Conservation (phyloP, 2,329 filamentous ascomycete species). For the Teratosphaeria epicoccoides region DNA sequence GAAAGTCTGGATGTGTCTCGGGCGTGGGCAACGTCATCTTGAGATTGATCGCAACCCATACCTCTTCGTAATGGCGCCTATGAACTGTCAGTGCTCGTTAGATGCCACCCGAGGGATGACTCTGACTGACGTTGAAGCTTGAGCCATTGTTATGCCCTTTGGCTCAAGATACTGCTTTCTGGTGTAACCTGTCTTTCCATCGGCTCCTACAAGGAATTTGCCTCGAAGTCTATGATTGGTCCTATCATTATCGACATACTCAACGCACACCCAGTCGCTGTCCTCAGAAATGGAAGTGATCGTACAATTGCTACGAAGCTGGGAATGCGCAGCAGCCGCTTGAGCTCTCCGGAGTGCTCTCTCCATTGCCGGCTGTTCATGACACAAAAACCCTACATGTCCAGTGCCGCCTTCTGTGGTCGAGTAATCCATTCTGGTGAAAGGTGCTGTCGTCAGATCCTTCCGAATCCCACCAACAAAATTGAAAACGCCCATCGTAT, state of each 20-base stretch:
- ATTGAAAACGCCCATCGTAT: not conserved
- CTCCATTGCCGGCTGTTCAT: slow-evolving; percentile 4
- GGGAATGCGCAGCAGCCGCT: not conserved
- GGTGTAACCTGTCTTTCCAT: slow-evolving; percentile 4
- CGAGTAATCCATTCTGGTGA: not conserved
- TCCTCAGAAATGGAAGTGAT: slow-evolving; percentile 1
- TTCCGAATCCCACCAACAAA: not conserved
- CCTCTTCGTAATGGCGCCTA: slow-evolving; percentile 26
- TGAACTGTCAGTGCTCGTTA: not conserved
- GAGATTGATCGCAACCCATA: slow-evolving; percentile 41
- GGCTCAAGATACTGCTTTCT: slow-evolving; percentile 4
- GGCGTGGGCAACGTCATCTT: slow-evolving; percentile 35
- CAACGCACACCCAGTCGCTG: not conserved
- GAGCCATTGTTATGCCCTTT: not conserved
- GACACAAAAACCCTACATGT: slow-evolving; percentile 3
- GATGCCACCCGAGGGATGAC: not conserved
- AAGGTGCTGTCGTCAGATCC: not conserved
- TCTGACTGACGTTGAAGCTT: not conserved
- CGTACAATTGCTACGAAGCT: not conserved
- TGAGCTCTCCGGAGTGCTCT: not conserved
- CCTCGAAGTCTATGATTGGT: not conserved
- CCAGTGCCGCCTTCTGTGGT: slow-evolving; percentile 1
- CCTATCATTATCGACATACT: not conserved
- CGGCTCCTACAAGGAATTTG: slow-evolving; percentile 1
- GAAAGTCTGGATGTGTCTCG: slow-evolving; percentile 38